Base-by-base conservation (phyloP, 345 rosid genomes). In the Salix suchowensis region DNA sequence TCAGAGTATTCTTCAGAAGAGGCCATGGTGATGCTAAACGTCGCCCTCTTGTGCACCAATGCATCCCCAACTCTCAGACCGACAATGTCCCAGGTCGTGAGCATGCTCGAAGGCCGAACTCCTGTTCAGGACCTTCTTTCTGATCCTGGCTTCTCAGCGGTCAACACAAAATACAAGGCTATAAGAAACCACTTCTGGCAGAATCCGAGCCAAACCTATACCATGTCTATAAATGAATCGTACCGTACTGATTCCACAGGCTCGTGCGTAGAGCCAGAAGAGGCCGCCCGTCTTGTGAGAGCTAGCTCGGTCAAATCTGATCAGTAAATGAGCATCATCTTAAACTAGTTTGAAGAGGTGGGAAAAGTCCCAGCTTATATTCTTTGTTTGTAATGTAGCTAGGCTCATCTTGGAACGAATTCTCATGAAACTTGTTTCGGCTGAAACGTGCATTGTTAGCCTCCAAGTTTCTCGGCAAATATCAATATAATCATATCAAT, bases 1-100 rank as follows among this genome's bases (percentile, higher is more conserved):
- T 80, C 87, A 2, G 84, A 87, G 19, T 91, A 86, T 78, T 88
- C 88, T 24, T 64, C 88, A 46, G 91, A 90, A 78, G 98, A 89
- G 72, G 93, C 92, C 44, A 90, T 85, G 88, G 75, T 89, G 60
- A 89, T 94, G 93, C 72, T 94, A 44, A 89, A 91, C 67, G 94
- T 90, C 76, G 91, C 94, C n/a, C 84, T 94, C 30, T 73, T 90
- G 80, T 92, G 97, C 82, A 89, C 96, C 32, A 89, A 89, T 62
- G 93, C 93, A 15, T 88, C 98, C 13, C 97, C 97, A 13, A 89
- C 94, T 0, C 82, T 92, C n/a, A 86, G 98, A 81, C 98, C 98
- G 26, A 85, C 88, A 28, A 94, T 92, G 96, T 89, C 98, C 21
- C 98, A 88, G 82, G 93, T 91, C 24, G 96, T 91, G 72, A 92